Evolutionary conservation across 345 rosid species (phyloP), one percentile per base, ranked within the genome.

Genomic region (Theobroma cacao): DNA sequence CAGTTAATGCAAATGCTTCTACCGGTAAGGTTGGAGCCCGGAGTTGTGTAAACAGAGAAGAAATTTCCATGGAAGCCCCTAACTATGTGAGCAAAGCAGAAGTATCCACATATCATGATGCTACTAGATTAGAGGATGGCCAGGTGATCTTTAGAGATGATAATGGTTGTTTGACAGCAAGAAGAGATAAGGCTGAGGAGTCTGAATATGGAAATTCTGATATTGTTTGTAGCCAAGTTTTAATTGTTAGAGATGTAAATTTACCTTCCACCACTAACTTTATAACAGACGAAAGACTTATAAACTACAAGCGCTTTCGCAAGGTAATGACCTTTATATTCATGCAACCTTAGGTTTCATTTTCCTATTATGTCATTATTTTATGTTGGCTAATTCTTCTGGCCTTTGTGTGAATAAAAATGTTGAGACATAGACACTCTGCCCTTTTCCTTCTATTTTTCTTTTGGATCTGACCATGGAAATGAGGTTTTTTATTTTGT

Each of bases 301-400:
- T 79, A 60, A 87, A 95, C 83, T 95, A 92, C 87, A 95, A 93
- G 86, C 83, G 85, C 80, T 93, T 92, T 89, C 94, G 87, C 86
- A 95, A 95, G 97, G 99, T 92, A 84, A 73, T 62, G 24, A 59
- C 4, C 36, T 14, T 24, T 24, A 14, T 52, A 14, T 52, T 3
- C 38, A 33, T 58, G 50, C 72, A 48, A n/a, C n/a, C n/a, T 36
- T 77, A 40, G 30, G 47, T 63, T 61, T 63, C 15, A 45, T 34
- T 45, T 47, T 53, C 41, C 22, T 17, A 43, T 30, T n/a, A 18
- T 41, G 33, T 28, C 52, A 24, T 41, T 10, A 41, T 36, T 31
- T 59, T 75, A 74, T 34, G 36, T 48, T 64, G 47, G 72, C 77
- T 55, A n/a, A n/a, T 55, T n/a, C 31, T 52, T 43, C 61, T 53